Evolutionary conservation across 2,329 filamentous ascomycete genomes (phyloP).

Genomic region (Colletotrichum melonis): DNA sequence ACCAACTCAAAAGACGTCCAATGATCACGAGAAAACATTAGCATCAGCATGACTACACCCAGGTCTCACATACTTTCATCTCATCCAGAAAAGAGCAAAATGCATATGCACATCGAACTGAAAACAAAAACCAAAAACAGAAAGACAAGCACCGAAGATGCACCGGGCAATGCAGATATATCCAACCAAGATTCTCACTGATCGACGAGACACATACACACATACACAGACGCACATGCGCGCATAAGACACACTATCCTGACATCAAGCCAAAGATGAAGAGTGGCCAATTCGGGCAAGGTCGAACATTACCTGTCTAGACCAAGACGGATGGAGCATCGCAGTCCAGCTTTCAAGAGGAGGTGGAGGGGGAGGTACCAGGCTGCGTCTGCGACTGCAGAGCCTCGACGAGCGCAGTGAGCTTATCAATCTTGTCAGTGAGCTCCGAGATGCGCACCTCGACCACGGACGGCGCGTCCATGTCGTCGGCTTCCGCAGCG

Average conservation of each 20-base stretch:
- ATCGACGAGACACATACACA: background rate
- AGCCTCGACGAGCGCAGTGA: conserved; percentile 63
- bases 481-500: conserved; percentile 44
- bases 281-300: background rate
- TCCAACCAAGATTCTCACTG: background rate
- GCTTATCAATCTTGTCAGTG: conserved; percentile 67
- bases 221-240: background rate
- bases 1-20: background rate
- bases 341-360: background rate
- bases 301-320: background rate
- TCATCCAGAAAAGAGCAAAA: background rate
- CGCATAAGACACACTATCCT: background rate
- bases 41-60: background rate
- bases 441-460: conserved; percentile 67
- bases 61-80: background rate
- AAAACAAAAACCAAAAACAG: background rate
- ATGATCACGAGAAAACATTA: background rate
- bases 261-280: background rate
- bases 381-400: conserved; percentile 52
- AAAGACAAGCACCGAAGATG: background rate
- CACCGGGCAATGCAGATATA: background rate
- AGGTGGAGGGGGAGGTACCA: background rate
- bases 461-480: conserved; percentile 51
- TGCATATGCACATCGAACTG: background rate
- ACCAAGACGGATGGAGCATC: background rate